phyloP scores from a whole-genome alignment of 345 rosid genomes.

The Brassica rapa region DNA sequence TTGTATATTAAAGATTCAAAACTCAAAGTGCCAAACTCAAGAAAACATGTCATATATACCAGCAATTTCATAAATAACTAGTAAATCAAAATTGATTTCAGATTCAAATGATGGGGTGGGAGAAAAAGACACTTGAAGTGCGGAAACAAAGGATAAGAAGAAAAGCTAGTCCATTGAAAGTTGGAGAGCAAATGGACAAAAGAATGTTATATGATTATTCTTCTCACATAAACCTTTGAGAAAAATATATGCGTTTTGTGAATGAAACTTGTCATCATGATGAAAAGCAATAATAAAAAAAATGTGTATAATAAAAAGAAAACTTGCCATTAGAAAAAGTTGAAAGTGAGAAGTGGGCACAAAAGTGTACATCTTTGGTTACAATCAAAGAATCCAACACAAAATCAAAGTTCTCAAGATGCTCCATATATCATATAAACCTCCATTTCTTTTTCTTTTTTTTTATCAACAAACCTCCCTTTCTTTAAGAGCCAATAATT shows the following conservation, averaged over 20 bases:
- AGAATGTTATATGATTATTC: conserved; percentile 39
- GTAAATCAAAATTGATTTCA: neutral
- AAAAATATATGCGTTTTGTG: conserved; percentile 33
- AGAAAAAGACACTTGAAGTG: conserved; percentile 15
- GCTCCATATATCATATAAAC: conserved; percentile 35
- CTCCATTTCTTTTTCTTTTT: neutral
- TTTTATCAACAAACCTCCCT: neutral
- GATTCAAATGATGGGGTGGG: conserved; percentile 28
- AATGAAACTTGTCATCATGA: conserved; percentile 37
- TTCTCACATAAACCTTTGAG: conserved; percentile 30
- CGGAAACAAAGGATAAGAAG: conserved; percentile 34
- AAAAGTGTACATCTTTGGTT: conserved; percentile 39
- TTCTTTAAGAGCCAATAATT: conserved; percentile 33
- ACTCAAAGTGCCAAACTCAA: neutral
- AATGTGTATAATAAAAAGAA: neutral
- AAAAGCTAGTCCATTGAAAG: conserved; percentile 41
- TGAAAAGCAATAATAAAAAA: neutral
- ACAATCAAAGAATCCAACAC: conserved; percentile 43
- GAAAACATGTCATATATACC: neutral
- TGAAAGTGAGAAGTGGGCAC: conserved; percentile 43
- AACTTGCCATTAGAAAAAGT: conserved; percentile 37
- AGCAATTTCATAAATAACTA: neutral
- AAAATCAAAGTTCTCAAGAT: conserved; percentile 41
- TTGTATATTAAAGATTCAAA: neutral
- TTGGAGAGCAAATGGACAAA: conserved; percentile 40